phyloP scores from a whole-genome alignment of 2,329 filamentous ascomycete genomes.

The Lasiodiplodia sp. region DNA sequence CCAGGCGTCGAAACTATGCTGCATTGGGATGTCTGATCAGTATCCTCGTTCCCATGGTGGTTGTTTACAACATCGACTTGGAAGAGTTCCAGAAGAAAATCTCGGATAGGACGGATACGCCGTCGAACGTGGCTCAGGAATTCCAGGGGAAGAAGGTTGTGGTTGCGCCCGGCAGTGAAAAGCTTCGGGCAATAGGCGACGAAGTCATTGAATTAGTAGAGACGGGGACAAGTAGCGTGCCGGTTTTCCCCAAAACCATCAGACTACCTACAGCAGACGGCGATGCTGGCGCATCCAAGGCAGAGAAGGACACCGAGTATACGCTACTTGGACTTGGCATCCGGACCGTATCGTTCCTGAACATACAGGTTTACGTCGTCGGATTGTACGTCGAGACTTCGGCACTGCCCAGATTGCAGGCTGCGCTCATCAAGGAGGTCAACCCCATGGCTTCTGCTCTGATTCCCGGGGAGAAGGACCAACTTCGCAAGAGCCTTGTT shows the following conservation, averaged over 20 bases:
- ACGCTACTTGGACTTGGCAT: conserved; percentile 88
- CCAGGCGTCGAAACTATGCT: conserved; percentile 43
- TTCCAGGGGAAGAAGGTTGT: conserved; percentile 65
- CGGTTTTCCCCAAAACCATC: conserved; percentile 78
- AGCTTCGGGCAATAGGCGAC: conserved; percentile 52
- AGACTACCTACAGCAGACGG: conserved; percentile 59
- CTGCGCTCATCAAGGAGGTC: conserved; percentile 75
- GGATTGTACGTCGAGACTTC: conserved; percentile 88
- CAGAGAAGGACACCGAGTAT: conserved; percentile 67
- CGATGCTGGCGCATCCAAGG: conserved; percentile 31
- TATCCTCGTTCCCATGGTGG: conserved; percentile 47
- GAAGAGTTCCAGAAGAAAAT: conserved; percentile 31
- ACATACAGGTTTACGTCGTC: conserved; percentile 92
- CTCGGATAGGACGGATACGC: conserved; percentile 38
- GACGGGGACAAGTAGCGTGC: conserved; percentile 82
- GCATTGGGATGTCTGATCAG: conserved; percentile 44
- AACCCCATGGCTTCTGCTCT: conserved; percentile 82
- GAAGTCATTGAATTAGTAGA: conserved; percentile 74
- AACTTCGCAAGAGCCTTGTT: conserved; percentile 71
- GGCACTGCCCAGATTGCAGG: conserved; percentile 82
- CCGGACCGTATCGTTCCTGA: conserved; percentile 86
- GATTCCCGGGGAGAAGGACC: conserved; percentile 80
- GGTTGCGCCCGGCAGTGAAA: conserved; percentile 69
- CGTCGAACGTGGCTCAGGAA: conserved; percentile 36
- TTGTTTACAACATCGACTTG: conserved; percentile 44